Percentiles rank a stretch among this genome's conserved stretches.
Evolutionary conservation across 768 basidiomycete species (phyloP).

Genomic region (Boletus sensibilis): DNA sequence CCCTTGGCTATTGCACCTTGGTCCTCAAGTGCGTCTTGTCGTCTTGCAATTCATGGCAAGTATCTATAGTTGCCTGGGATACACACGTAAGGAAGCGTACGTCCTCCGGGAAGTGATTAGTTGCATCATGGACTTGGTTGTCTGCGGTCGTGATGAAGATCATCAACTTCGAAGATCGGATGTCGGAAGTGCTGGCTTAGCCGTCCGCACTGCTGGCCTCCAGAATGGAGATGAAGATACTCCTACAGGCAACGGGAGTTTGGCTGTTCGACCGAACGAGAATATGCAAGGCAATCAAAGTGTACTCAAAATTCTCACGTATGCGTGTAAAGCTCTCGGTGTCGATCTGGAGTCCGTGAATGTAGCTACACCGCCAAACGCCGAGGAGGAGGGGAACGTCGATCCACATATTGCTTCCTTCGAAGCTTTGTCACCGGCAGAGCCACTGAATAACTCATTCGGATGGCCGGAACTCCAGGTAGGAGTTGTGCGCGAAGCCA

Average conservation of each 20-base stretch:
- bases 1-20: slow-evolving; percentile 83
- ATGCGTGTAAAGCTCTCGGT: slow-evolving; percentile 78
- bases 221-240: slow-evolving; percentile 26
- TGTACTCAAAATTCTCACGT: slow-evolving; percentile 68
- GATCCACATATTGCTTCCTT: slow-evolving; percentile 7
- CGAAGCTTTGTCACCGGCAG: slow-evolving; percentile 43
- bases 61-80: slow-evolving; percentile 78
- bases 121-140: slow-evolving; percentile 79
- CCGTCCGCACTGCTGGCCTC: slow-evolving; percentile 46
- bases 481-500: slow-evolving; percentile 88
- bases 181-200: slow-evolving; percentile 41
- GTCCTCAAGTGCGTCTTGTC: slow-evolving; percentile 69
- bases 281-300: slow-evolving; percentile 79
- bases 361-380: slow-evolving; percentile 37
- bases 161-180: slow-evolving; percentile 44
- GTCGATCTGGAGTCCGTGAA: slow-evolving; percentile 75
- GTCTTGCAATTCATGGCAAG: slow-evolving; percentile 70
- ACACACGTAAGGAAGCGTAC: slow-evolving; percentile 85
- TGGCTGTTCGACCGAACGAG: slow-evolving; percentile 74
- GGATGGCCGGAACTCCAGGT: slow-evolving; percentile 97
- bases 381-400: slow-evolving; percentile 23
- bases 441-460: slow-evolving; percentile 48
- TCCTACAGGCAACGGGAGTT: slow-evolving; percentile 43
- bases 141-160: slow-evolving; percentile 80
- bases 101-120: slow-evolving; percentile 83